A percentile compares a stretch with the other conserved stretches of the same genome.
Conservation (phyloP, 441 rosid species). For the Gossypium schwendimanii region DNA sequence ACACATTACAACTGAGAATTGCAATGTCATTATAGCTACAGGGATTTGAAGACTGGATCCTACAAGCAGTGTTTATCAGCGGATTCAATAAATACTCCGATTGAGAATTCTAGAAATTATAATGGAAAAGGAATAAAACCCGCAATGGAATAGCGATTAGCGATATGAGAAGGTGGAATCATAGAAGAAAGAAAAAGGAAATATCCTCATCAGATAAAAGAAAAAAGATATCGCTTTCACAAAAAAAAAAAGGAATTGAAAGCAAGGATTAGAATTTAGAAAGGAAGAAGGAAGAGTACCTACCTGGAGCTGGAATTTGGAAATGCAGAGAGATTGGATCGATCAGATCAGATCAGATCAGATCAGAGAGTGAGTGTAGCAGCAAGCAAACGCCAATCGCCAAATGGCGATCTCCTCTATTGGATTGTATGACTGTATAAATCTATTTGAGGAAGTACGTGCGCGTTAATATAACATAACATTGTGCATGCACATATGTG, state of each 20-base stretch:
- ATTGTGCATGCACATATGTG: neutral
- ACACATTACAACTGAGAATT: neutral
- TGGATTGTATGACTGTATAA: neutral
- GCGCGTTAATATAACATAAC: neutral
- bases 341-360: neutral
- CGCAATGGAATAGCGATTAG: neutral
- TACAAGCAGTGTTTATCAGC: conserved; percentile 4
- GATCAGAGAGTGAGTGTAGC: neutral
- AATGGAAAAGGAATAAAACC: neutral
- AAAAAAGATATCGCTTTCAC: neutral
- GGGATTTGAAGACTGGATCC: neutral
- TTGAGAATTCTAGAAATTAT: neutral
- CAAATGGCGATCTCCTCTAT: neutral
- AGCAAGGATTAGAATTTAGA: neutral
- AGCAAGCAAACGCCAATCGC: neutral
- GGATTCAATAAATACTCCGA: neutral
- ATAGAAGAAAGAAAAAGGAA: neutral
- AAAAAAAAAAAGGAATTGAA: neutral
- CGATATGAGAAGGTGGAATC: neutral
- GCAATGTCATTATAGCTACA: neutral
- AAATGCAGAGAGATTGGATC: neutral
- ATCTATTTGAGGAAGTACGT: too few relatives aligned
- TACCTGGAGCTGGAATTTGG: neutral
- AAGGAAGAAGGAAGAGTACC: neutral
- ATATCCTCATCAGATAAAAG: neutral